Base-by-base conservation (phyloP, 169 alveolate genomes). In the Besnoitia besnoiti region DNA sequence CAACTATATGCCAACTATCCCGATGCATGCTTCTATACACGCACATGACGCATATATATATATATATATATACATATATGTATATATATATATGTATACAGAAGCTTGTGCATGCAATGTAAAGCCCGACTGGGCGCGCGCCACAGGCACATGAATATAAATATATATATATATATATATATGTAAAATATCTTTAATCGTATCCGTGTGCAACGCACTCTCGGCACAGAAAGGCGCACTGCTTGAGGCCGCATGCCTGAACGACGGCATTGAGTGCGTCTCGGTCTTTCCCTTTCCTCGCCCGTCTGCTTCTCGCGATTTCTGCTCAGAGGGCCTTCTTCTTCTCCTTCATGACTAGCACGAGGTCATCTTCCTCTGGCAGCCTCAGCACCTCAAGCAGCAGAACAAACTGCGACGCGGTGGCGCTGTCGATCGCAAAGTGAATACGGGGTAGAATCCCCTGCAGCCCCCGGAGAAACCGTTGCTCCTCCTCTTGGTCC, bases 141-240 rank as follows among this genome's bases (percentile, higher is more conserved):
- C 59, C 16, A 27, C 77, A 61, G 10, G 37, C 30, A 27, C 40
- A 61, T 61, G 37, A 4, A 61, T 61, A 61, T 61, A 61, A 10
- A 61, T 61, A 61, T n/a, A 61, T 61, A n/a, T 61, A 61, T n/a
- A n/a, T 61, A 61, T 27, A 61, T 61, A 61, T 61, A 61, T n/a
- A 19, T 27, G 21, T 61, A 61, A 30, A 67, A n/a, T n/a, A n/a
- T n/a, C n/a, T n/a, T n/a, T n/a, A n/a, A n/a, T n/a, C n/a, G n/a
- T n/a, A n/a, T n/a, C n/a, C n/a, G n/a, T n/a, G n/a, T n/a, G n/a
- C n/a, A n/a, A n/a, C n/a, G n/a, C n/a, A n/a, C n/a, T n/a, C n/a
- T n/a, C n/a, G n/a, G n/a, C n/a, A n/a, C n/a, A n/a, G n/a, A n/a
- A n/a, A n/a, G n/a, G n/a, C n/a, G n/a, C n/a, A n/a, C n/a, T n/a